phyloP scores from a whole-genome alignment of 306 rosid genomes.

The Cicer bijugum region DNA sequence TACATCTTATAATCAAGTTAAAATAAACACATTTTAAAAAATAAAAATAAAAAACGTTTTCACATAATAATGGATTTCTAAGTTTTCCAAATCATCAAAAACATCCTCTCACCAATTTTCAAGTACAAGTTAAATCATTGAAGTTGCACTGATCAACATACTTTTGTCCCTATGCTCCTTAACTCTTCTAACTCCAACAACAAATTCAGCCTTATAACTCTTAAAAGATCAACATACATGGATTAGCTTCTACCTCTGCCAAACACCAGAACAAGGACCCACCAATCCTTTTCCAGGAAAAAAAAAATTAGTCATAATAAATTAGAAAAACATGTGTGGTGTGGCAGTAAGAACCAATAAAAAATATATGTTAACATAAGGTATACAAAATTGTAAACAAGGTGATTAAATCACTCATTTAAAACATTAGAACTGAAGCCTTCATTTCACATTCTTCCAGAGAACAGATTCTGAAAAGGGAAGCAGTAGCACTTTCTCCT shows the following conservation, averaged over 20 bases:
- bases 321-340: neutral
- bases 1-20: no score
- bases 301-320: neutral
- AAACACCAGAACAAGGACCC: conserved; percentile 31
- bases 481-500: conserved; percentile 27
- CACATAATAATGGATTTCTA: no score
- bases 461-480: conserved; percentile 7
- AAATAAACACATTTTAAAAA: no score
- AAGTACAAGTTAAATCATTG: conserved; percentile 18
- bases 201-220: neutral
- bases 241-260: conserved; percentile 32
- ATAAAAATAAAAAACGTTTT: no score
- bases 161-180: no score
- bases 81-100: neutral
- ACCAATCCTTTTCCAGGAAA: conserved; percentile 6
- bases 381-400: conserved; percentile 1
- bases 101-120: conserved; percentile 14
- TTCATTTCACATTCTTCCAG: conserved; percentile 24
- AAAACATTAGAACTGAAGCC: conserved; percentile 35
- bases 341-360: conserved; percentile 4
- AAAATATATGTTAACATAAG: neutral
- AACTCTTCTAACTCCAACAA: neutral
- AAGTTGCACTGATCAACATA: neutral
- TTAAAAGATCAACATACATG: conserved; percentile 35
- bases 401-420: conserved; percentile 12